Conservation (phyloP, 345 rosid genomes). For the Hypericum androsaemum region DNA sequence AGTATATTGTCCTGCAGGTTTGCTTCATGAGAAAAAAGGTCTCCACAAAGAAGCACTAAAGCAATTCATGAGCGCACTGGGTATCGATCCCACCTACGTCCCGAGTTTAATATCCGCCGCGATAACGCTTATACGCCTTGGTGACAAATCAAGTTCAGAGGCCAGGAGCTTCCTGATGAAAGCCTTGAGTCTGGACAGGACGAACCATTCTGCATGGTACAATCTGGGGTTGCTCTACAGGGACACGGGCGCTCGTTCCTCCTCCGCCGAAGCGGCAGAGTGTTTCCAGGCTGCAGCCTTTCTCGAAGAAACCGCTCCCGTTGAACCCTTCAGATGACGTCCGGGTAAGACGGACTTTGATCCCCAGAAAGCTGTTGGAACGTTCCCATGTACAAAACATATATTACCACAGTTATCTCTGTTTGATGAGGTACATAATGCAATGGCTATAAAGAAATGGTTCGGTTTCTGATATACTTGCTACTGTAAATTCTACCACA, state of each 20-base stretch:
- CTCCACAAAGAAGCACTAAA: conserved; percentile 44
- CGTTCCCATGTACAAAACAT: too few species aligned
- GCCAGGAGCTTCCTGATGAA: conserved; percentile 56
- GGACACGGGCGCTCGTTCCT: conserved; percentile 28
- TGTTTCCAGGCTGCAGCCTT: conserved; percentile 58
- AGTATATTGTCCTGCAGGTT: conserved; percentile 29
- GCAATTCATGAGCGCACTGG: conserved; percentile 43
- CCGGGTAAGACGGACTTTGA: too few species aligned
- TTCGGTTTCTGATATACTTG: too few species aligned
- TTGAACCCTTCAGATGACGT: conserved; percentile 63
- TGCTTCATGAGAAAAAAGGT: conserved; percentile 42
- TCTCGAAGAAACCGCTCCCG: conserved; percentile 58
- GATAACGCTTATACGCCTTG: conserved; percentile 33
- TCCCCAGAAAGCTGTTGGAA: too few species aligned
- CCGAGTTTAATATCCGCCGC: conserved; percentile 64
- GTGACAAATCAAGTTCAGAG: conserved; percentile 27
- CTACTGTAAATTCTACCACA: too few species aligned
- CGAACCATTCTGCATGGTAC: conserved; percentile 65
- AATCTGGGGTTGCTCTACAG: conserved; percentile 52
- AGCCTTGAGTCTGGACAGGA: conserved; percentile 50
- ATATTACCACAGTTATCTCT: too few species aligned
- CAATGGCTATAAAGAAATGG: too few species aligned
- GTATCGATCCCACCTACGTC: conserved; percentile 49
- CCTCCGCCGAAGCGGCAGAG: conserved; percentile 42
- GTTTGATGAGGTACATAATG: too few species aligned